phyloP scores from a whole-genome alignment of 768 basidiomycete genomes.

The Phylloporus sp. region DNA sequence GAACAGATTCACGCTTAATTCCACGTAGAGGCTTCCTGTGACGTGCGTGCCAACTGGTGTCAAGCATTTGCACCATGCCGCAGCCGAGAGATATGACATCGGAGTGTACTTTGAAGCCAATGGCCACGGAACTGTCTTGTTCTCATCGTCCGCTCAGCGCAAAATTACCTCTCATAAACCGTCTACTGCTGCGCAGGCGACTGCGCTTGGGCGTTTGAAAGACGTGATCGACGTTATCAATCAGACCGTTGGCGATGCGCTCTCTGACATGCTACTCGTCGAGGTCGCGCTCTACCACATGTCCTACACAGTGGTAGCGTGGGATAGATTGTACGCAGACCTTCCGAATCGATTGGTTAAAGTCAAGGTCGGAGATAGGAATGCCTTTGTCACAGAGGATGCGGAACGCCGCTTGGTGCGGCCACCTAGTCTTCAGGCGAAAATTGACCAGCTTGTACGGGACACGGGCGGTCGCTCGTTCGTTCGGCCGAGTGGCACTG shows the following conservation, averaged over 20 bases:
- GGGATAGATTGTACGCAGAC: conserved; percentile 92
- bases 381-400: conserved; percentile 83
- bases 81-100: conserved; percentile 83
- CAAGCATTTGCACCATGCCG: conserved; percentile 96
- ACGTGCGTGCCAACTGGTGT: conserved; percentile 95
- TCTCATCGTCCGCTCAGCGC: conserved; percentile 71
- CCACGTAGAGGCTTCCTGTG: conserved; percentile 79
- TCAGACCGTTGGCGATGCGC: conserved; percentile 95
- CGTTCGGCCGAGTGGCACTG: conserved; percentile 94
- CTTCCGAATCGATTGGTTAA: conserved; percentile 94
- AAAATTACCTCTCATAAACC: conserved; percentile 61
- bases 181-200: conserved; percentile 75
- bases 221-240: conserved; percentile 86
- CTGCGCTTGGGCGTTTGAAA: conserved; percentile 69
- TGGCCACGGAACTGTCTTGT: conserved; percentile 95
- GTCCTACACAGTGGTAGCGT: conserved; percentile 75
- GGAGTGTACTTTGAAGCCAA: conserved; percentile 99
- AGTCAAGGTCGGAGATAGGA: conserved; percentile 79
- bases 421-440: conserved; percentile 74
- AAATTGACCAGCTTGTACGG: conserved; percentile 77
- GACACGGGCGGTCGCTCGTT: conserved; percentile 87
- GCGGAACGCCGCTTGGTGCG: conserved; percentile 85
- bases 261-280: conserved; percentile 93
- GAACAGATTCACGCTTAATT: conserved; percentile 6
- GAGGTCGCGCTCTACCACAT: conserved; percentile 89